Base-by-base conservation (phyloP, 1,284 basidiomycete species). In the Cryptococcus hybrid region DNA sequence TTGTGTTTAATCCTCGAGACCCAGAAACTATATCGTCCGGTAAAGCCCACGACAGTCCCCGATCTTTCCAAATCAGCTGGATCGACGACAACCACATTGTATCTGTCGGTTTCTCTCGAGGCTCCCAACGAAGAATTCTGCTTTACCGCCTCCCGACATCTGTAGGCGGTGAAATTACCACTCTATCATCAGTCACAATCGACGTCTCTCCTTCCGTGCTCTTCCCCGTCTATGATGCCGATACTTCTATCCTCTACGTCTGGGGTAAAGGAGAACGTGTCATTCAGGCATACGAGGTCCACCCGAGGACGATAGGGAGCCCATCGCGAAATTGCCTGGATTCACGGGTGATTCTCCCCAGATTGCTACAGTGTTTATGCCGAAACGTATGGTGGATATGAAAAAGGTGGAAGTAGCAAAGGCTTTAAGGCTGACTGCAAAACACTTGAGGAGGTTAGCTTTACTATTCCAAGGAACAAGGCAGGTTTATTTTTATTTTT, bases 261-360 rank as follows among this genome's bases (percentile, higher is more conserved):
- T 81, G 80, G 75, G 74, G 78, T 36, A 78, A 80, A 60, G 80
- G 81, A 24, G 80, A 81, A 55, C 64, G 79, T 3, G 73, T 74
- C 7, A 78, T 81, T 52, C 69, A 75, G 44, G 70, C 76, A 0
- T 81, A 70, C 61, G 77, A 80, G 56, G 56, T 81, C n/a, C 61
- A 75, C 39, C 65, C 3, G 60, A 60, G 8, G 56, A 65, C 24
- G 47, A 40, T 6, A 56, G 55, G 8, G 71, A 70, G 55, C 64
- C 60, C 7, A 71, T 78, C 46, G 63, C 59, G 30, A 79, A 74
- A 56, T 64, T 80, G 11, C 73, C 77, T 1, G 61, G 67, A 12
- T 80, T 74, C 55, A 77, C 74, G 3, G 68, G 70, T 43, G 64
- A 65, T 1, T 61, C 67, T 3, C 72, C 80, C 1, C 80, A 81